Percentiles rank a stretch among this genome's conserved stretches.
phyloP scores from a whole-genome alignment of 148 eudicot genomes.

The Nyssa sinensis region DNA sequence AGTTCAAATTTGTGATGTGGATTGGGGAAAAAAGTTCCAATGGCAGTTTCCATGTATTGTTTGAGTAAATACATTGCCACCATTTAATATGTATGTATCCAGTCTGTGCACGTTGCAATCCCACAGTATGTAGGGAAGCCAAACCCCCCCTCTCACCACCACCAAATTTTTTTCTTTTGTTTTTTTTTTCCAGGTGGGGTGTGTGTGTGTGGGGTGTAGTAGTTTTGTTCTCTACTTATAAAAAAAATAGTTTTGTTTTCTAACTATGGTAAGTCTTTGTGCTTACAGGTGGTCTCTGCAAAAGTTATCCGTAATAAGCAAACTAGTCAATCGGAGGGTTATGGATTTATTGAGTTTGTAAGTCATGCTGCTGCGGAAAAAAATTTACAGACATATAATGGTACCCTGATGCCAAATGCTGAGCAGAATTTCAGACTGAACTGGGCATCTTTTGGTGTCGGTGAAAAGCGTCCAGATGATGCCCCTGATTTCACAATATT shows the following conservation, averaged over 20 bases:
- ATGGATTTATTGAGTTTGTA: constrained; percentile 81
- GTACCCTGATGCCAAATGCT: constrained; percentile 69
- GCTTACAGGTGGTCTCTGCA: constrained; percentile 56
- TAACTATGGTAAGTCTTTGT: not conserved
- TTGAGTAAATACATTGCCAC: too few species aligned
- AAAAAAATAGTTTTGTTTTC: not conserved
- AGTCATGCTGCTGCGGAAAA: constrained; percentile 81
- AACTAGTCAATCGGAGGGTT: constrained; percentile 74
- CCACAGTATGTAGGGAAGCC: too few species aligned
- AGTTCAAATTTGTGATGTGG: too few species aligned
- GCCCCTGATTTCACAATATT: constrained; percentile 73
- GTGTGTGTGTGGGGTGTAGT: not conserved
- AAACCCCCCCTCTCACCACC: too few species aligned
- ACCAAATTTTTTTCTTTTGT: too few species aligned
- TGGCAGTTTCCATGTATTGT: too few species aligned
- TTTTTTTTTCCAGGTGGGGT: too few species aligned
- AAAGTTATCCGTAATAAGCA: constrained; percentile 88
- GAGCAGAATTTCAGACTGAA: constrained; percentile 80
- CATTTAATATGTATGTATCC: too few species aligned
- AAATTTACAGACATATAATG: constrained; percentile 65
- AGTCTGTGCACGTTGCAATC: too few species aligned
- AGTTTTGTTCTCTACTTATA: too few species aligned
- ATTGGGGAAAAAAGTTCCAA: too few species aligned
- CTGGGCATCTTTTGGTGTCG: constrained; percentile 90
- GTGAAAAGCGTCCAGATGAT: constrained; percentile 76